Base-by-base conservation (phyloP, 768 basidiomycete species). In the Amyloporia xantha region DNA sequence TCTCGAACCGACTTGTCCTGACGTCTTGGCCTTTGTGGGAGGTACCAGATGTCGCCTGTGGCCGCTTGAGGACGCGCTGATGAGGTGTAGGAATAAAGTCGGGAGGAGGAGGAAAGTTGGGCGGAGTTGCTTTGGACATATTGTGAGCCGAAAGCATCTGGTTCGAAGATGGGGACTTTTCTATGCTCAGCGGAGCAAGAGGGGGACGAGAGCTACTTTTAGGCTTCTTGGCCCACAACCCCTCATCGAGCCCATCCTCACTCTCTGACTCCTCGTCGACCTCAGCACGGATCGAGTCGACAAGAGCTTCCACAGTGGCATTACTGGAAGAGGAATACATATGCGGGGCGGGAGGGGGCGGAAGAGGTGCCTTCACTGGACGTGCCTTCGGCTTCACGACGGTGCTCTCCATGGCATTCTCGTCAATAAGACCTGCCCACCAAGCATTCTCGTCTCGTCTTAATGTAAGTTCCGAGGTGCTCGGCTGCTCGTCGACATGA, bases 231-330 rank as follows among this genome's bases (percentile, higher is more conserved):
- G 68, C 67, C 76, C 76, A 77, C 13, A 50, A 33, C 23, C 56
- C 59, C 7, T 66, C 68, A 39, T 74, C 70, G n/a, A n/a, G n/a
- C 10, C n/a, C 33, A 35, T 35, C 33, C 9, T 35, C 33, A 23
- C 71, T 72, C 44, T 79, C 79, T 7, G 74, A 77, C 17, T 77
- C 79, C 38, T 75, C 74, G 5, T 75, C 62, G 21, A 59, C 55
- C 21, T 54, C 41, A 30, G 48, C 47, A 15, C 54, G 13, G n/a
- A 54, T 48, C 4, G 55, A 30, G 27, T 35, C 33, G 40, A 45
- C 42, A 19, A 43, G 21, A 19, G n/a, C 27, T 21, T 38, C 15
- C 7, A 40, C 9, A 19, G 38, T 39, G 10, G 38, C 20, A 7
- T 7, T 10, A 21, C 6, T 17, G 10, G 38, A 39, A 9, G 9